Evolutionary conservation across 352 stramenopile genomes (phyloP), one percentile per base, ranked within the genome.

Genomic region (Phytophthora pini): DNA sequence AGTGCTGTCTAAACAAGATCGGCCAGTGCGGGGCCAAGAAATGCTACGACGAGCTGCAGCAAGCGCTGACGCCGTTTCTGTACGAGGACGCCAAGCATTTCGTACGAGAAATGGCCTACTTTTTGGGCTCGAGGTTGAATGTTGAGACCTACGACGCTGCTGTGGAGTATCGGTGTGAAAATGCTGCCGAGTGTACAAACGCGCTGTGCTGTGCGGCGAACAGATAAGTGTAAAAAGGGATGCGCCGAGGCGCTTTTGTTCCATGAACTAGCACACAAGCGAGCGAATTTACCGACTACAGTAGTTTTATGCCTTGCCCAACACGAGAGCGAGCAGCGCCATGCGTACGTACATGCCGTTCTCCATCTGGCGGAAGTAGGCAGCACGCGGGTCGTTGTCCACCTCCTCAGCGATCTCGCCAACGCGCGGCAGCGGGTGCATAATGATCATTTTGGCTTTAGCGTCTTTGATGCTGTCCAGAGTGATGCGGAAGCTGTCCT

Each of bases 261-360:
- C 13, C 50, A 70, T 66, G 56, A 69, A 59, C 38, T 50, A 61
- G 31, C 65, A 56, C 22, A 50, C 46, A 61, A 9, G 34, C n/a
- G 13, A 50, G 20, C 2, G 8, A 38, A 46, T 36, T 34, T 61
- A 57, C 50, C 41, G 44, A 15, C 24, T 26, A 26, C 24, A 26
- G 24, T 26, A 20, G 47, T 55, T 46, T 77, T 89, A 95, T 58
- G 74, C 82, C 72, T 92, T 90, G 56, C 84, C 84, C 62, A 98
- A 68, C 20, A 99, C 84, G 8, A 99, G 83, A 29, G 95, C 89
- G 46, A 99, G 87, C 65, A 99, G 73, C 45, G 98, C 98, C 97
- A 99, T 99, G 72, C 98, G 92, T 61, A 98, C 94, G 79, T 97
- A 99, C 97, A 99, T 99, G 58, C 98, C 98, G 84, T 99, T 98